Conservation (phyloP, 139 green algal species). For the Micractinium conductrix region DNA sequence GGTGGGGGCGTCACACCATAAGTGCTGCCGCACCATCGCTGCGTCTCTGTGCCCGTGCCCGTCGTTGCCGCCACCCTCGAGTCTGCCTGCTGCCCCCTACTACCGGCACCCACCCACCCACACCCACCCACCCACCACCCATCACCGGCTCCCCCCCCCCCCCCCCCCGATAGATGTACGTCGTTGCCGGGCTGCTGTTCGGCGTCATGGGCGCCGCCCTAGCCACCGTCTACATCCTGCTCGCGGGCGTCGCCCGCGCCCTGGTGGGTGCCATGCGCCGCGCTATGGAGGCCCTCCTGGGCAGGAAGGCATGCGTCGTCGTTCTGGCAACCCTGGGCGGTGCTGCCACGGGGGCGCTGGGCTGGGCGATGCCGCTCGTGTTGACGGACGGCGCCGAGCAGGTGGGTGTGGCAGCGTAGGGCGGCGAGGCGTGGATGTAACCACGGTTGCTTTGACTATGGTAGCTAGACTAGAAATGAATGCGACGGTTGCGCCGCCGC, state of each 20-base stretch:
- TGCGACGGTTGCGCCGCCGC: no score
- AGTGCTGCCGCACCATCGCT: no score
- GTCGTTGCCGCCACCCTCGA: no score
- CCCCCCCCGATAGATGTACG: neutral
- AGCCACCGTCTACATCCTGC: neutral
- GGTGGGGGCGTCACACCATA: no score
- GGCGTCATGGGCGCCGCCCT: constrained; percentile 2
- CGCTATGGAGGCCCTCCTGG: neutral
- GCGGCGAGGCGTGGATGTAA: neutral
- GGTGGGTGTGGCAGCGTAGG: no score
- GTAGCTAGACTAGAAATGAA: no score
- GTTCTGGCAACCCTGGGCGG: neutral
- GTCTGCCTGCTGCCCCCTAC: no score
- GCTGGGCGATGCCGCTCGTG: constrained; percentile 28
- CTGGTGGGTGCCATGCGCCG: neutral
- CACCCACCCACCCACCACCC: no score
- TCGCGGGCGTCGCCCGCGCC: neutral
- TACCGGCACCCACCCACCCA: no score
- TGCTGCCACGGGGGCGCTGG: neutral
- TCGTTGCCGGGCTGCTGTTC: constrained; percentile 1
- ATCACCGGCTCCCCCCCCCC: neutral
- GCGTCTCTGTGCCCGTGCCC: no score
- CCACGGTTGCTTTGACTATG: no score
- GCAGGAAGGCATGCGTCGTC: neutral
- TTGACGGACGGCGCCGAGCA: constrained; percentile 9